Conservation (phyloP, 2,329 filamentous ascomycete genomes). For the Fusarium hostae region DNA sequence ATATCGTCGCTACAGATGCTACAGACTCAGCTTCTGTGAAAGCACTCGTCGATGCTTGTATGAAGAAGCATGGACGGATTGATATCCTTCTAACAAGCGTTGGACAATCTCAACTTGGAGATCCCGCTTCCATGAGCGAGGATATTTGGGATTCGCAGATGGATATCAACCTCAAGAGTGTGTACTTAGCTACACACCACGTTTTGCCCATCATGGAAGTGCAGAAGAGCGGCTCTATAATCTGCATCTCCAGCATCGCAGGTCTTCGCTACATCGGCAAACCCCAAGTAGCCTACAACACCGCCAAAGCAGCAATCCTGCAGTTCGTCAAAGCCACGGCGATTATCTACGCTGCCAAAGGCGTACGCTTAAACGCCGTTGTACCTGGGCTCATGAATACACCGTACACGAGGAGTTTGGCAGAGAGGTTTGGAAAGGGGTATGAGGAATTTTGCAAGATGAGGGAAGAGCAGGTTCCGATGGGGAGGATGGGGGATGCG, state of each 20-base stretch:
- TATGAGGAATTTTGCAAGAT: constrained; percentile 61
- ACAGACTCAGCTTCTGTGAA: constrained; percentile 64
- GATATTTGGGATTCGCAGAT: constrained; percentile 63
- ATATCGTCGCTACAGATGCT: constrained; percentile 60
- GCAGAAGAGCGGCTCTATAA: constrained; percentile 56
- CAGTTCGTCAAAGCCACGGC: constrained; percentile 62
- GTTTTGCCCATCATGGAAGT: constrained; percentile 65
- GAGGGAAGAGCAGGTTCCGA: constrained; percentile 66
- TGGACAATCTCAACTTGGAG: constrained; percentile 64
- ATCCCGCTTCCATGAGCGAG: constrained; percentile 60
- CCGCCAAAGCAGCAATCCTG: constrained; percentile 62
- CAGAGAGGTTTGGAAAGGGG: constrained; percentile 56
- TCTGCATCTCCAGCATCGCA: constrained; percentile 63
- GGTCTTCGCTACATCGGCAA: constrained; percentile 62
- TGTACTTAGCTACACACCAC: constrained; percentile 64
- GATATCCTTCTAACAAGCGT: constrained; percentile 72
- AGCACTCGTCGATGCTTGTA: constrained; percentile 61
- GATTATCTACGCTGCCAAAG: constrained; percentile 60
- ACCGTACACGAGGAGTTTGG: constrained; percentile 59
- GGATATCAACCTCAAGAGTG: constrained; percentile 65
- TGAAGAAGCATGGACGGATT: constrained; percentile 63
- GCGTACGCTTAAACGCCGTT: constrained; percentile 64
- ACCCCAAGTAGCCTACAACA: constrained; percentile 64
- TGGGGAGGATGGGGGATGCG: constrained; percentile 68
- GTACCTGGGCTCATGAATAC: constrained; percentile 68